phyloP scores from a whole-genome alignment of 495 filamentous ascomycete species.

The Xylaria bambusicola region DNA sequence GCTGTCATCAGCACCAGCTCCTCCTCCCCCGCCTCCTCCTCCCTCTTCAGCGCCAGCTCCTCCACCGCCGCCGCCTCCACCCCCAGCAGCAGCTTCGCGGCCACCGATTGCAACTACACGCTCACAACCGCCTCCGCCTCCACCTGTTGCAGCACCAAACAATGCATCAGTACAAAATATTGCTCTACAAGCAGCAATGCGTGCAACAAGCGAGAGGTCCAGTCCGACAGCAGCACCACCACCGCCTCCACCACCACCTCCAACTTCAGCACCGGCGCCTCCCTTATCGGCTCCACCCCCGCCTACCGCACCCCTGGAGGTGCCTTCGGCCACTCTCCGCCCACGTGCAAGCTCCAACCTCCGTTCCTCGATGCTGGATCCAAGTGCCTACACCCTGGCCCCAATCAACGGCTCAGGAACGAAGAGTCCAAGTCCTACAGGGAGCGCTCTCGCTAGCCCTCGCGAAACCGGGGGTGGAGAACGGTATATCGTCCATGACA shows the following conservation, averaged over 20 bases:
- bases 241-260: constrained; percentile 39
- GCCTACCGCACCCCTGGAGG: constrained; percentile 29
- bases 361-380: constrained; percentile 61
- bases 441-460: constrained; percentile 32
- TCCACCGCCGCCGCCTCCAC: constrained; percentile 48
- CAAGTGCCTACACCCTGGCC: constrained; percentile 74
- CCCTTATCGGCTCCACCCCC: constrained; percentile 40
- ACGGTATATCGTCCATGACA: constrained; percentile 69
- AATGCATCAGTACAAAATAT: constrained; percentile 42
- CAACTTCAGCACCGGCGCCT: constrained; percentile 35
- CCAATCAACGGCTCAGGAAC: constrained; percentile 39
- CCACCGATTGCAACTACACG: constrained; percentile 43
- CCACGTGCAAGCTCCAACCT: constrained; percentile 33
- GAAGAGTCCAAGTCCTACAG: constrained; percentile 47
- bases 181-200: constrained; percentile 52
- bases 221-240: constrained; percentile 47
- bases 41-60: constrained; percentile 54
- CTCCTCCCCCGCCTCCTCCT: constrained; percentile 43
- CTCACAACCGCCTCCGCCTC: constrained; percentile 55
- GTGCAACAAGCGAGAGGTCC: constrained; percentile 46
- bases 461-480: constrained; percentile 42
- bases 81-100: constrained; percentile 25
- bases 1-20: constrained; percentile 49
- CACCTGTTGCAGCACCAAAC: constrained; percentile 46
- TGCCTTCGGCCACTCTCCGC: constrained; percentile 28